phyloP scores from a whole-genome alignment of 2,329 filamentous ascomycete genomes.

The Lachnellula subtilissima region DNA sequence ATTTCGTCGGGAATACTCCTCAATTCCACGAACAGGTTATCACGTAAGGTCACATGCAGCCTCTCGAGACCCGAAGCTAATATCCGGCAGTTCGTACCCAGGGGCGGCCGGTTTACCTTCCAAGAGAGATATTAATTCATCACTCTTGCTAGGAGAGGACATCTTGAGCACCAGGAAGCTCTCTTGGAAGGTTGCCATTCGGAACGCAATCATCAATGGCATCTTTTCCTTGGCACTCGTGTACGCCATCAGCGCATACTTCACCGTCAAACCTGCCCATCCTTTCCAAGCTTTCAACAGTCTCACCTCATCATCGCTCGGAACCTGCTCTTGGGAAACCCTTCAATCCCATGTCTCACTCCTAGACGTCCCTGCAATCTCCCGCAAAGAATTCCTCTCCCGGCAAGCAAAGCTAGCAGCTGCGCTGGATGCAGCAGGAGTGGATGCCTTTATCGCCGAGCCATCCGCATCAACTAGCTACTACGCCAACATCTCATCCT shows the following conservation, averaged over 20 bases:
- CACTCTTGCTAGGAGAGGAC: too few species aligned
- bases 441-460: conserved; percentile 58
- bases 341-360: conserved; percentile 17
- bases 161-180: too few species aligned
- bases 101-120: too few species aligned
- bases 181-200: too few species aligned
- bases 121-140: too few species aligned
- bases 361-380: conserved; percentile 19
- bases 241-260: neutral
- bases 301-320: neutral
- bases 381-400: conserved; percentile 18
- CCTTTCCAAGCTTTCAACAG: neutral
- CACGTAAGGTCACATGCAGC: too few species aligned
- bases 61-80: too few species aligned
- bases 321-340: conserved; percentile 14
- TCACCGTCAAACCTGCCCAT: neutral
- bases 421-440: conserved; percentile 16
- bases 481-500: conserved; percentile 56
- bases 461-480: conserved; percentile 60
- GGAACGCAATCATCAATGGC: neutral
- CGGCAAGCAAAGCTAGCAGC: conserved; percentile 18
- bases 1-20: too few species aligned
- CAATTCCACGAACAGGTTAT: too few species aligned
- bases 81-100: too few species aligned
- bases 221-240: neutral